These are phyloP conservation scores for Quercus rubra DNA, from an alignment of 306 rosid species.

Conservation along the genomic window DNA sequence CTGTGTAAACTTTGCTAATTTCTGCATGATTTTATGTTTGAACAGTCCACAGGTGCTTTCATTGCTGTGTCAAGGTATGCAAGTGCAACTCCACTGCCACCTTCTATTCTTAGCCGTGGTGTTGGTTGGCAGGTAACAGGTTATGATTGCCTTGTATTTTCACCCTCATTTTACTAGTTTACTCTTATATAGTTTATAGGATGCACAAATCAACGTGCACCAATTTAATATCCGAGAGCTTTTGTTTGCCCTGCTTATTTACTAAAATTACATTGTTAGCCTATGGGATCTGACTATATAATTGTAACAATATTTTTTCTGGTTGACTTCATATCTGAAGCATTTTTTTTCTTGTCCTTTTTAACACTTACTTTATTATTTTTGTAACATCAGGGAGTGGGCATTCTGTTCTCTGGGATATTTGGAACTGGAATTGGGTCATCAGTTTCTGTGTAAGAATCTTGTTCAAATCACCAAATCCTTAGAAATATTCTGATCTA, in stretches of 20 bases:
- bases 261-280: neutral
- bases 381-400: conserved; percentile 68
- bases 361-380: neutral
- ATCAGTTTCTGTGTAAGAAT: conserved; percentile 84
- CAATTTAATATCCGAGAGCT: neutral
- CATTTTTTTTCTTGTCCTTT: neutral
- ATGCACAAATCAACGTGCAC: neutral
- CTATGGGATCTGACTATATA: neutral
- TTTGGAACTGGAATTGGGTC: conserved; percentile 94
- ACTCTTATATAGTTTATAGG: neutral
- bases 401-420: conserved; percentile 79
- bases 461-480: conserved; percentile 14
- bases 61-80: conserved; percentile 87
- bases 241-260: neutral
- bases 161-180: neutral
- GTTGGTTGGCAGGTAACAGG: conserved; percentile 92
- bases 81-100: conserved; percentile 91
- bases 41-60: conserved; percentile 86
- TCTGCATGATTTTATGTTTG: conserved; percentile 10
- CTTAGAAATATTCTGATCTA: conserved; percentile 9
- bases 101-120: conserved; percentile 92
- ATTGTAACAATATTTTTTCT: neutral
- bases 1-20: neutral
- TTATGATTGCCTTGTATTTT: neutral
- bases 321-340: neutral